phyloP scores from a whole-genome alignment of 208 protist genomes.

The Trypanosomatidae sp. region DNA sequence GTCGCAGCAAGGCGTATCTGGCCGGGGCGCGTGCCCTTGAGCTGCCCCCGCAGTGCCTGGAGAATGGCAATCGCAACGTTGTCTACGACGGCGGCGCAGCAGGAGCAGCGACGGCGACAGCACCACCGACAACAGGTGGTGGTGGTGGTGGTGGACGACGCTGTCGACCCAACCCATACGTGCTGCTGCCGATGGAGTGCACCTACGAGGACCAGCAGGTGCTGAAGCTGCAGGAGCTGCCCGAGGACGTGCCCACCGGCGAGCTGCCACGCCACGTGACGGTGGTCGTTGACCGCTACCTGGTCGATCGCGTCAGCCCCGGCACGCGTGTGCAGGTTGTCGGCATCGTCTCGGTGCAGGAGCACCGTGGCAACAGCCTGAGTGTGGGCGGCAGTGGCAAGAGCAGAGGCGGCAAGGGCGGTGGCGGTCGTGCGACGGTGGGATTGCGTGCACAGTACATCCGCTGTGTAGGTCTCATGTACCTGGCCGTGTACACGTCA shows the following conservation, averaged over 20 bases:
- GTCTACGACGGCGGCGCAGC: no score
- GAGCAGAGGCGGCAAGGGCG: slow-evolving; percentile 9
- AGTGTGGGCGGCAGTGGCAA: slow-evolving; percentile 2
- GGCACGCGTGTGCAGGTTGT: slow-evolving; percentile 95
- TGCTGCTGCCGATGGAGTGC: slow-evolving; percentile 86
- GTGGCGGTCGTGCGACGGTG: slow-evolving; percentile 25
- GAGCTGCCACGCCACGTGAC: slow-evolving; percentile 86
- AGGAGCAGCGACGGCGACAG: slow-evolving; percentile 4
- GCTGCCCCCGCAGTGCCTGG: slow-evolving; percentile 78
- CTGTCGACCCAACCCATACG: slow-evolving; percentile 89
- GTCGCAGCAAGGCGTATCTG: slow-evolving; percentile 76
- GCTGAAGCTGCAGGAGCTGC: slow-evolving; percentile 92
- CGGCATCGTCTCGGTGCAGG: slow-evolving; percentile 76
- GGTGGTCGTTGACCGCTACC: slow-evolving; percentile 82
- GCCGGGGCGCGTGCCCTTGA: slow-evolving; percentile 43
- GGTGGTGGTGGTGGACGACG: slow-evolving; percentile 3
- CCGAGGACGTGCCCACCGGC: slow-evolving; percentile 89
- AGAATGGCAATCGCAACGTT: slow-evolving; percentile 42
- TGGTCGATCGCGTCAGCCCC: slow-evolving; percentile 90
- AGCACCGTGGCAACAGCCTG: slow-evolving; percentile 49
- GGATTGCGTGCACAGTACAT: slow-evolving; percentile 87
- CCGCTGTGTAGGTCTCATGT: slow-evolving; percentile 82
- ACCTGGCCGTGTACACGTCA: slow-evolving; percentile 9
- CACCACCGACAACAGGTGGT: slow-evolving; percentile 3
- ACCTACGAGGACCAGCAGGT: slow-evolving; percentile 90